These are phyloP conservation scores for Cercospora berteroae DNA, from an alignment of 2,329 filamentous ascomycete species.

Conservation along the genomic window DNA sequence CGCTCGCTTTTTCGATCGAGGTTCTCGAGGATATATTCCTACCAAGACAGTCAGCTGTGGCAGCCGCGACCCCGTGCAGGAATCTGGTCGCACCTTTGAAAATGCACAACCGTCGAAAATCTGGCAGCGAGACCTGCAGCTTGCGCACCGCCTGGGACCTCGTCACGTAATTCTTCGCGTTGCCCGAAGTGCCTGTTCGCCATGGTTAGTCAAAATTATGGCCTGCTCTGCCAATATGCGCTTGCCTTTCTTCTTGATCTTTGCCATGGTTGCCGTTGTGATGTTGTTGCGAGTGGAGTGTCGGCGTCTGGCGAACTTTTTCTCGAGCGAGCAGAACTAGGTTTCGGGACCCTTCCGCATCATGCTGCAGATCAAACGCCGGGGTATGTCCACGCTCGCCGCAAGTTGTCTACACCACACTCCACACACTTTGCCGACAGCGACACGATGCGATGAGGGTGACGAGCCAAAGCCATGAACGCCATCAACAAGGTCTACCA, in stretches of 20 bases:
- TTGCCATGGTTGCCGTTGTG: constrained; percentile 55
- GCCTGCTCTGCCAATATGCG: too few species aligned
- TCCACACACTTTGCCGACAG: not conserved
- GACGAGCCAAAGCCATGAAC: constrained; percentile 22
- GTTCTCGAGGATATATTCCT: constrained; percentile 95
- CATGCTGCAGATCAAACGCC: too few species aligned
- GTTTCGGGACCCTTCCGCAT: too few species aligned
- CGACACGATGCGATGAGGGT: constrained; percentile 18
- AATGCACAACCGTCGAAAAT: constrained; percentile 97
- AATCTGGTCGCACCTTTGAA: constrained; percentile 70
- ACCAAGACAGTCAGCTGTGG: not conserved
- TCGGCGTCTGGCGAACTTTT: too few species aligned
- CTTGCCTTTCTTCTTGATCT: constrained; percentile 84
- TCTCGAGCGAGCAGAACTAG: too few species aligned
- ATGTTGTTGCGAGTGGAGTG: not conserved
- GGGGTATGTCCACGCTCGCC: not conserved
- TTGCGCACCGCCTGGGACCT: constrained; percentile 96
- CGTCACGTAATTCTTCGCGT: constrained; percentile 98
- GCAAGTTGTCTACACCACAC: not conserved
- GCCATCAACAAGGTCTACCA: constrained; percentile 30
- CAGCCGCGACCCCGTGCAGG: not conserved
- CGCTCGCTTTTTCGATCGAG: constrained; percentile 94
- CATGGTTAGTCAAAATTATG: not conserved
- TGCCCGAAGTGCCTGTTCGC: constrained; percentile 69
- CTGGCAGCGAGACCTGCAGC: constrained; percentile 92